Base-by-base conservation (phyloP, 805 yeast species). In the Saitoella complicata region DNA sequence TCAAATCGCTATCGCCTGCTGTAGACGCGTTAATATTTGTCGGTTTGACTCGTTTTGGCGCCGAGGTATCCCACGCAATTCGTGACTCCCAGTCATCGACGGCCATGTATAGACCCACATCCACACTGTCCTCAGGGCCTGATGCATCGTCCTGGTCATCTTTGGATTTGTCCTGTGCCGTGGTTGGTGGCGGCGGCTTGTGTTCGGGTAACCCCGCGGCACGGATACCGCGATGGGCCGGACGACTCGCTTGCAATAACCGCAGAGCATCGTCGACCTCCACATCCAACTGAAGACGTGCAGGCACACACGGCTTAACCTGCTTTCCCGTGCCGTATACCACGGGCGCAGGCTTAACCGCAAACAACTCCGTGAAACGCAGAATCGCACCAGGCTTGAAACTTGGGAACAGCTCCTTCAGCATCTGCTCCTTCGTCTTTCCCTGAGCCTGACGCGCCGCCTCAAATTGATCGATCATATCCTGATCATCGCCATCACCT, bases 301-400 rank as follows among this genome's bases (percentile, higher is more conserved):
- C 67, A 0, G 94, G 91, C 1, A 58, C 50, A 21, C 63, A 55
- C 2, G 58, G 61, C 41, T 37, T 31, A 36, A 34, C 38, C 38
- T 30, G 32, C 13, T 38, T 37, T 31, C 31, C 38, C 11, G 30
- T 11, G 8, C 10, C 32, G 11, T 13, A 33, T 9, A 29, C 38
- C 51, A 72, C 73, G 46, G 68, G 68, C 11, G 65, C 61, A 1
- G 87, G 81, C 7, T 70, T 67, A 1, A 88, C 80, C 31, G 73
- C 71, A 53, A 80, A 80, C 40, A 82, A 61, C 6, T 71, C 59
- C 58, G 80, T 83, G 72, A 79, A 73, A 51, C 75, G 73, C 53
- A 80, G 65, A 1, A 77, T 70, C 39, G 70, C 65, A 30, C 74
- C 69, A 21, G 65, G 66, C 45, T 68, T 65, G 59, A 78, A 84